phyloP scores from a whole-genome alignment of 106 monocot species.

The Dioscorea zingiberensis region DNA sequence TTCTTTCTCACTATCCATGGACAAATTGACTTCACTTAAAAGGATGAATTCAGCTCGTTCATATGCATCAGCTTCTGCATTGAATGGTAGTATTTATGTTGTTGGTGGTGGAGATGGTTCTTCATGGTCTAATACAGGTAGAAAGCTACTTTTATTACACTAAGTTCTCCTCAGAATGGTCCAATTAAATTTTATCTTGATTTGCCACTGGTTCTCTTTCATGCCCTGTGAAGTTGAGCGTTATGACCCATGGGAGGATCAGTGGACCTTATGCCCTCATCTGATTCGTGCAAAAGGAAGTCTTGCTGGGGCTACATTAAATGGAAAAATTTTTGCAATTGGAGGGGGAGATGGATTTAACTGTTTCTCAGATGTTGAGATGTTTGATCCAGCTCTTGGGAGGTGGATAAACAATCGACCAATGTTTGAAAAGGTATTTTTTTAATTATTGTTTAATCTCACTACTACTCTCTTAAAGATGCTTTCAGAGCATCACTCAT shows the following conservation, averaged over 20 bases:
- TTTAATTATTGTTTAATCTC: neutral
- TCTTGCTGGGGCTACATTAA: constrained; percentile 57
- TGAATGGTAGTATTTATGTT: constrained; percentile 51
- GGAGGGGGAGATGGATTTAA: constrained; percentile 67
- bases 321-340: constrained; percentile 74
- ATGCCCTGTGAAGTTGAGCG: constrained; percentile 58
- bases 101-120: constrained; percentile 67
- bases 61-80: constrained; percentile 52
- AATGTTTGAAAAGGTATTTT: constrained; percentile 61
- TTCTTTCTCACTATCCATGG: constrained; percentile 49
- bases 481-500: too few species aligned
- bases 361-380: constrained; percentile 68
- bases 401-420: constrained; percentile 51
- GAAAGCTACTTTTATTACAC: neutral
- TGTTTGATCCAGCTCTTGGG: constrained; percentile 73
- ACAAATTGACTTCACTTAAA: constrained; percentile 41
- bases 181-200: neutral
- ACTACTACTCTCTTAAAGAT: too few species aligned
- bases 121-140: constrained; percentile 68
- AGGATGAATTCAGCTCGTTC: constrained; percentile 64
- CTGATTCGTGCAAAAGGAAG: constrained; percentile 51
- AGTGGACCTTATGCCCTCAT: constrained; percentile 48
- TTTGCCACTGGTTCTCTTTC: neutral
- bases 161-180: neutral
- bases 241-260: constrained; percentile 35